Evolutionary conservation across 768 basidiomycete species (phyloP).

Genomic region (Pleurotus giganteus): DNA sequence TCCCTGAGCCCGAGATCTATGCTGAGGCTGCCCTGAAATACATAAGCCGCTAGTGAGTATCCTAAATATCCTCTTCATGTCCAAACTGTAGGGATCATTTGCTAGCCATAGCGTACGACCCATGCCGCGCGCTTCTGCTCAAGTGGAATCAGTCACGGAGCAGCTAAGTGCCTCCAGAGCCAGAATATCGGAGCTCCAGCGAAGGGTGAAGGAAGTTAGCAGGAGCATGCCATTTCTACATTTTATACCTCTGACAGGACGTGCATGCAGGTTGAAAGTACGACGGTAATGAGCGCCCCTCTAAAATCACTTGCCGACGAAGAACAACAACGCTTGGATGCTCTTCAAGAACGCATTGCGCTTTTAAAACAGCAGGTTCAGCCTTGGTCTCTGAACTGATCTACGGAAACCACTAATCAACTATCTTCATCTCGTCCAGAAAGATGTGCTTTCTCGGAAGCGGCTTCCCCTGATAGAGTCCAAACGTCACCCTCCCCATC

Average conservation of each 20-base stretch:
- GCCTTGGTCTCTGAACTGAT: no score
- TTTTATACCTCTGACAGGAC: not conserved
- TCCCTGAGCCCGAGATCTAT: constrained; percentile 72
- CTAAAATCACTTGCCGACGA: constrained; percentile 35
- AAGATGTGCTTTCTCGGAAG: not conserved
- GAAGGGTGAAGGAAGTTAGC: constrained; percentile 31
- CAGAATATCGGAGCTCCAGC: constrained; percentile 32
- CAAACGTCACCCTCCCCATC: constrained; percentile 19
- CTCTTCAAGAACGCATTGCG: constrained; percentile 35
- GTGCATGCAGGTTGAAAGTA: not conserved
- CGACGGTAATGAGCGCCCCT: constrained; percentile 22
- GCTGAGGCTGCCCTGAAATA: constrained; percentile 74
- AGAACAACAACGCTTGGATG: constrained; percentile 39
- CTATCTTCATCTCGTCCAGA: not conserved
- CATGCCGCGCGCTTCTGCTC: constrained; percentile 49
- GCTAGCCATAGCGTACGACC: constrained; percentile 40
- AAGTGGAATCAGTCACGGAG: constrained; percentile 41
- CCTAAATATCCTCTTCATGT: not conserved
- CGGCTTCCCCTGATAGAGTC: constrained; percentile 14
- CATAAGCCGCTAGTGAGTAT: constrained; percentile 71
- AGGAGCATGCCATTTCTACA: not conserved
- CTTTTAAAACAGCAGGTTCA: constrained; percentile 41
- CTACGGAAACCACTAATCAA: constrained; percentile 15
- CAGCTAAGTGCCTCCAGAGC: constrained; percentile 35
- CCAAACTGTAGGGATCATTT: constrained; percentile 10